Percentiles rank a stretch among this genome's conserved stretches.
Evolutionary conservation across 257 asterid species (phyloP).

Genomic region (Oldenlandia corymbosa): DNA sequence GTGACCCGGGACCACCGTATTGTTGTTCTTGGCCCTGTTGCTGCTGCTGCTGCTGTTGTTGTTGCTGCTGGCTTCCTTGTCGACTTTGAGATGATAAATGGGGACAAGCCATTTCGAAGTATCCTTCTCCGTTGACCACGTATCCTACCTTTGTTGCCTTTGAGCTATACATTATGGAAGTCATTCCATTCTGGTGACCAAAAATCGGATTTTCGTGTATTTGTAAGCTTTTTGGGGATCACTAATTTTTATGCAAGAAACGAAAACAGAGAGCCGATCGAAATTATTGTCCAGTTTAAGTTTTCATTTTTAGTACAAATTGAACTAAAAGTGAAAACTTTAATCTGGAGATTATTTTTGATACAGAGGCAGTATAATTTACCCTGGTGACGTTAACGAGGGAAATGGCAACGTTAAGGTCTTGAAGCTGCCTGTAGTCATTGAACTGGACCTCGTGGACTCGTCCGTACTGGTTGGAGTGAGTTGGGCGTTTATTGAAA

Average conservation of each 20-base stretch:
- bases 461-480: slow-evolving; percentile 51
- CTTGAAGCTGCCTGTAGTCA: slow-evolving; percentile 32
- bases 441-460: slow-evolving; percentile 35
- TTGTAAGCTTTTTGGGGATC: too few relatives aligned
- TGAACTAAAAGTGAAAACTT: too few relatives aligned
- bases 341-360: too few relatives aligned
- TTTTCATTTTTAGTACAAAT: too few relatives aligned
- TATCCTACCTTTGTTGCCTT: slow-evolving; percentile 35
- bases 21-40: neutral
- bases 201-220: too few relatives aligned
- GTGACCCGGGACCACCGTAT: neutral
- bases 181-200: slow-evolving; percentile 33
- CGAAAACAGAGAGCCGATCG: too few relatives aligned
- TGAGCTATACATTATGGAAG: slow-evolving; percentile 44
- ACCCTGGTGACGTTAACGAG: slow-evolving; percentile 41
- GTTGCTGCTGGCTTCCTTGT: slow-evolving; percentile 1
- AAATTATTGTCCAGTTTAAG: too few relatives aligned
- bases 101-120: slow-evolving; percentile 71
- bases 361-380: too few relatives aligned
- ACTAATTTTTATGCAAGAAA: too few relatives aligned
- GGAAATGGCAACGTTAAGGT: slow-evolving; percentile 39
- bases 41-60: too few relatives aligned
- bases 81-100: slow-evolving; percentile 30
- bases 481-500: slow-evolving; percentile 28
- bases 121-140: slow-evolving; percentile 54